Evolutionary conservation across 2,329 filamentous ascomycete genomes (phyloP), one percentile per base, ranked within the genome.

Genomic region (Claviceps monticola): DNA sequence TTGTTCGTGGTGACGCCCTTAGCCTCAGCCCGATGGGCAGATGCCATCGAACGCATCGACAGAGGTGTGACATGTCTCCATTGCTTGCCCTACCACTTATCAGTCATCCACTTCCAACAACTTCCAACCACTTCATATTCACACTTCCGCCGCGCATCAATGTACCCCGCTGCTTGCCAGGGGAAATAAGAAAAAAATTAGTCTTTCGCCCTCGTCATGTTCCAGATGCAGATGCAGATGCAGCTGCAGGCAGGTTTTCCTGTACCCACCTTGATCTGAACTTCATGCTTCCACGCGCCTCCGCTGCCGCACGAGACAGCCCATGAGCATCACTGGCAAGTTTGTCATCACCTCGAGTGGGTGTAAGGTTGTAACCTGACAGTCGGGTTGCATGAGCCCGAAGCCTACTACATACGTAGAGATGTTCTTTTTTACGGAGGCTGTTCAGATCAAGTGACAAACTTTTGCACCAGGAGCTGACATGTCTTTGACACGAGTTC

Each of bases 261-360:
- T 21, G 43, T 38, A 41, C 34, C 41, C 48, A 50, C 48, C 26
- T 23, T 23, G 23, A 39, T 38, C 44, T 39, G 42, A 48, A 37
- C 50, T 26, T 26, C 45, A 48, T 49, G 50, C 46, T 48, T 42
- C 21, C 46, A 43, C 26, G 45, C 51, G 38, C 44, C 48, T 19
- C 26, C 43, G 48, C 44, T 44, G 48, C 48, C 51, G 44, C 51
- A 53, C 51, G 48, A 48, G 45, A 51, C 52, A 53, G 49, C 39
- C 48, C 48, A 48, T 50, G 48, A 53, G 39, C 49, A 43, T 53
- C 44, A 29, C 38, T 53, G 45, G 37, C 36, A 21, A 44, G 45
- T 41, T 47, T 53, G 48, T 44, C 29, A 48, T 48, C 37, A 45
- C 26, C 39, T 48, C 45, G 37, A 42, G 44, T 45, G 45, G 50